Evolutionary conservation across 768 basidiomycete genomes (phyloP).

Genomic region (Nidularia sp.): DNA sequence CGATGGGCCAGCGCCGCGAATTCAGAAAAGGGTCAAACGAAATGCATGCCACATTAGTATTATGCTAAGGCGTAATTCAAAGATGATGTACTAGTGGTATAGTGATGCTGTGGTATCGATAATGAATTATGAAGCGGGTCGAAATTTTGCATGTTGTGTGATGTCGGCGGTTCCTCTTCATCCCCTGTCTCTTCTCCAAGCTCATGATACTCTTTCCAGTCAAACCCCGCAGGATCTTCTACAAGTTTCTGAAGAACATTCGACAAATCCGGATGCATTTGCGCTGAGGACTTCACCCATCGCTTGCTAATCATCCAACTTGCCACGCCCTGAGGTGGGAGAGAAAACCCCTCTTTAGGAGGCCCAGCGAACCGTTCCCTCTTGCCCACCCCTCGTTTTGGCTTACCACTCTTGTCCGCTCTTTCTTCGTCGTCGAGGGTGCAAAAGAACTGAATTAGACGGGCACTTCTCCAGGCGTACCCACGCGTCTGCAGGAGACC

Average conservation of each 20-base stretch:
- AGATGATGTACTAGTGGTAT: constrained; percentile 20
- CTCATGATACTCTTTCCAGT: constrained; percentile 42
- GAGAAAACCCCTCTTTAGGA: constrained; percentile 47
- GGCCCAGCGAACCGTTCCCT: constrained; percentile 51
- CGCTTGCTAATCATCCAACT: constrained; percentile 75
- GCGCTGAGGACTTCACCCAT: constrained; percentile 46
- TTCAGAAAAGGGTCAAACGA: too few species aligned
- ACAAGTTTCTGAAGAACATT: constrained; percentile 38
- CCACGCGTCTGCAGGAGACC: constrained; percentile 52
- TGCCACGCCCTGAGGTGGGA: constrained; percentile 63
- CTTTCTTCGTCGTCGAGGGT: constrained; percentile 57
- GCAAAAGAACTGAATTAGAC: constrained; percentile 57
- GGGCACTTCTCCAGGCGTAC: constrained; percentile 63
- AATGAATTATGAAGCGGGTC: constrained; percentile 9
- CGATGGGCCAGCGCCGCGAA: too few species aligned
- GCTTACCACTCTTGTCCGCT: constrained; percentile 37
- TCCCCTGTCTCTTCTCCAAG: constrained; percentile 59
- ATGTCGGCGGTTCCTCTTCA: constrained; percentile 17
- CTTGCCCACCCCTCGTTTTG: constrained; percentile 56
- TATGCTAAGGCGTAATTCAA: constrained; percentile 29
- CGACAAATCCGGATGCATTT: constrained; percentile 42
- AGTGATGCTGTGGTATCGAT: constrained; percentile 14
- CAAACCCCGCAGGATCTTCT: constrained; percentile 41
- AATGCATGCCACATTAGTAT: neutral
- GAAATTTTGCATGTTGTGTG: constrained; percentile 1